Percentiles rank a stretch among this genome's conserved stretches.
These are phyloP conservation scores for Trichomonas gallinae DNA, from an alignment of 208 protist genomes.

Conservation along the genomic window DNA sequence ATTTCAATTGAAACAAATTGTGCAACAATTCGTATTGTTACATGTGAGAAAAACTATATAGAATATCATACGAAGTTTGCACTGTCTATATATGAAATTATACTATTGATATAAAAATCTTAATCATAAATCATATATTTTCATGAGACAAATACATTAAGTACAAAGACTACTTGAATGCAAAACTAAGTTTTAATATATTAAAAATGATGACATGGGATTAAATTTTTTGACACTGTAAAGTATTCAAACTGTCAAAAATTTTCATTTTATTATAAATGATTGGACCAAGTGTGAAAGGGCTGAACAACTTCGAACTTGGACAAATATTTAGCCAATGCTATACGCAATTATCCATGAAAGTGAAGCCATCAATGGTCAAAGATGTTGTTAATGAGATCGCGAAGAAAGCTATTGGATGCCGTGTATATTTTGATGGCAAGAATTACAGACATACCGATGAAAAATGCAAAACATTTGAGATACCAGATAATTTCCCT, in stretches of 20 bases:
- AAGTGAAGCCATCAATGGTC: not conserved
- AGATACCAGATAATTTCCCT: not conserved
- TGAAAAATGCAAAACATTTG: not conserved
- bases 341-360: not conserved
- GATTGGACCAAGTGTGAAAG: not conserved
- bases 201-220: no score
- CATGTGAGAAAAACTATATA: no score
- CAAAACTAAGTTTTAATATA: no score
- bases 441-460: not conserved
- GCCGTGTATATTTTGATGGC: not conserved
- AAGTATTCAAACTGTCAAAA: not conserved
- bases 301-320: not conserved
- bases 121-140: no score
- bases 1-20: no score
- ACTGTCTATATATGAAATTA: no score
- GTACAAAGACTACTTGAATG: no score
- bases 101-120: no score
- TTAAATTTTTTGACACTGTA: not conserved
- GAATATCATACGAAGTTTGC: no score
- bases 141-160: no score
- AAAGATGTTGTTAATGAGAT: not conserved
- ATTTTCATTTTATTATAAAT: not conserved
- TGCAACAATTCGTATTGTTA: no score
- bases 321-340: not conserved
- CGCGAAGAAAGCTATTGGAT: not conserved